These are phyloP conservation scores for Macrocybe gigantea DNA, from an alignment of 768 basidiomycete genomes.

Conservation along the genomic window DNA sequence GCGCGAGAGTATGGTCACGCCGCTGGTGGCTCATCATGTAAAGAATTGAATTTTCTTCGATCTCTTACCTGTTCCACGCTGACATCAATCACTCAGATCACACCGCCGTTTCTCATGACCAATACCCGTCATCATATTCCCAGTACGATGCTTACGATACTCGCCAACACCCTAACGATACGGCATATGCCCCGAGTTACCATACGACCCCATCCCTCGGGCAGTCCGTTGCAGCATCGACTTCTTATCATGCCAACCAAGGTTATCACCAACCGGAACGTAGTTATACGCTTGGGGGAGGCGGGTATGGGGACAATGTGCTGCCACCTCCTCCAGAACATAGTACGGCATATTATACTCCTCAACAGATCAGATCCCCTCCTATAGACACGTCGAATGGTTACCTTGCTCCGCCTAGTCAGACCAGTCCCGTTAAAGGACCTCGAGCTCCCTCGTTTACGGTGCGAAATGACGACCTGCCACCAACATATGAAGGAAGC, in stretches of 20 bases:
- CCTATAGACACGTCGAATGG: conserved; percentile 32
- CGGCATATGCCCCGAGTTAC: conserved; percentile 9
- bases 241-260: conserved; percentile 14
- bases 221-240: conserved; percentile 27
- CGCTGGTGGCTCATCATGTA: conserved; percentile 49
- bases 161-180: conserved; percentile 13
- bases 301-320: conserved; percentile 47
- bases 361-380: conserved; percentile 22
- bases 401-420: conserved; percentile 11
- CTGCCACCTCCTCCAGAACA: conserved; percentile 31
- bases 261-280: conserved; percentile 32
- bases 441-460: conserved; percentile 29
- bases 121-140: conserved; percentile 39
- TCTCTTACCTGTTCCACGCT: neutral
- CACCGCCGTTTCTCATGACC: conserved; percentile 44
- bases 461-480: conserved; percentile 38
- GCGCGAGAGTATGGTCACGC: conserved; percentile 47
- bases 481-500: conserved; percentile 62
- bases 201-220: conserved; percentile 13
- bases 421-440: conserved; percentile 36
- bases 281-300: conserved; percentile 53
- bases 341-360: conserved; percentile 16
- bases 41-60: conserved; percentile 15
- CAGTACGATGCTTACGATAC: conserved; percentile 47
- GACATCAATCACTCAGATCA: conserved; percentile 38